Percentiles rank a stretch among this genome's conserved stretches.
phyloP scores from a whole-genome alignment of 495 filamentous ascomycete genomes.

The Hypoxylon trugodes region DNA sequence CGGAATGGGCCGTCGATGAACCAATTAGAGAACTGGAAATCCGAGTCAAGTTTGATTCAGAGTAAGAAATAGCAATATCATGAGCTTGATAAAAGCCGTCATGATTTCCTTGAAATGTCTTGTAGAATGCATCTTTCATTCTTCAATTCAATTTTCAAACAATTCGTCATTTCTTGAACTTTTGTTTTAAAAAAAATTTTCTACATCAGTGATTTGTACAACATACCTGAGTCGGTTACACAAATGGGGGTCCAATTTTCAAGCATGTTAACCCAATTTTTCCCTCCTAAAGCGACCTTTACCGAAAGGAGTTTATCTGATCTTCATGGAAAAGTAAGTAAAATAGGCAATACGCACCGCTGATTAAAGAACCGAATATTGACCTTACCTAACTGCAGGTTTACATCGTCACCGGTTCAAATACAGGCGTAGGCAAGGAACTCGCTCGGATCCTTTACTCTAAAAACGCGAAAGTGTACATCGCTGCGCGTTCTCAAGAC shows the following conservation, averaged over 20 bases:
- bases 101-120: background rate
- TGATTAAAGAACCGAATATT: background rate
- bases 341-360: background rate
- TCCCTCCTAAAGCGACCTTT: constrained; percentile 39
- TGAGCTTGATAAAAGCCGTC: background rate
- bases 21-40: no score
- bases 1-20: background rate
- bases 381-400: constrained; percentile 33
- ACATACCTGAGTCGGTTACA: background rate
- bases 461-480: constrained; percentile 60
- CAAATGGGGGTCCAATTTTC: constrained; percentile 27
- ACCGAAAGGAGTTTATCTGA: constrained; percentile 40
- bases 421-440: constrained; percentile 57
- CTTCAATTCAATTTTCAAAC: background rate
- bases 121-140: background rate
- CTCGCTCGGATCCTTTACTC: constrained; percentile 55
- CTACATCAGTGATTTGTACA: background rate
- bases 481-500: constrained; percentile 54
- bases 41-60: background rate
- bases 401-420: constrained; percentile 60
- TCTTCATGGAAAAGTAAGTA: constrained; percentile 37
- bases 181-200: no score
- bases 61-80: background rate
- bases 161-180: no score
- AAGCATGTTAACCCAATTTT: constrained; percentile 35